phyloP scores from a whole-genome alignment of 1,284 basidiomycete species.

The Cutaneotrichosporon sp. region DNA sequence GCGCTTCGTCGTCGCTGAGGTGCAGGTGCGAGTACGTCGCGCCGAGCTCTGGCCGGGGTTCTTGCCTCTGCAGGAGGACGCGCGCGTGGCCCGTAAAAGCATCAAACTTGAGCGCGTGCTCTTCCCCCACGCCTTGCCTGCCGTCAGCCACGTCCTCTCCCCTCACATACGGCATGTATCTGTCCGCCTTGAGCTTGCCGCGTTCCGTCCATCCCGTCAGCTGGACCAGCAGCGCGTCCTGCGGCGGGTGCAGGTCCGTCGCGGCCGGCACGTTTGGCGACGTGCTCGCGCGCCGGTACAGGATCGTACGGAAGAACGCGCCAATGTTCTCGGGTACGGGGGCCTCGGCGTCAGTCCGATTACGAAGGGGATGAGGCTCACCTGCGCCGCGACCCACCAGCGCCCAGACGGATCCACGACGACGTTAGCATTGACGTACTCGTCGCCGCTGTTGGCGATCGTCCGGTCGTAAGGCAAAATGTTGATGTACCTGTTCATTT shows the following conservation, averaged over 20 bases:
- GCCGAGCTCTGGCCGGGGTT: slow-evolving; percentile 3
- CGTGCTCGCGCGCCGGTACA: slow-evolving; percentile 19
- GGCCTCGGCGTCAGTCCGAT: slow-evolving; percentile 22
- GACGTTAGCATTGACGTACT: slow-evolving; percentile 43
- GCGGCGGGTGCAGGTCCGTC: background rate
- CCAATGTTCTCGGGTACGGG: slow-evolving; percentile 31
- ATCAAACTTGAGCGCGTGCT: background rate
- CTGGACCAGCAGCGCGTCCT: slow-evolving; percentile 36
- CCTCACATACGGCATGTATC: slow-evolving; percentile 39
- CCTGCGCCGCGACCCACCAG: slow-evolving; percentile 44
- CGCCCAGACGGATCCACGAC: slow-evolving; percentile 23
- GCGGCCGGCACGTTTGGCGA: background rate
- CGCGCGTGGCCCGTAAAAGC: background rate
- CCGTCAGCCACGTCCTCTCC: background rate
- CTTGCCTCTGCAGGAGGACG: background rate
- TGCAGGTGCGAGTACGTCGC: slow-evolving; percentile 17
- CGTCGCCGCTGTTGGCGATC: slow-evolving; percentile 23
- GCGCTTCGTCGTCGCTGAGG: slow-evolving; percentile 1
- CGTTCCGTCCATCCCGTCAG: slow-evolving; percentile 40
- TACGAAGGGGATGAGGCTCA: slow-evolving; percentile 15
- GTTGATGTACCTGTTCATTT: slow-evolving; percentile 38
- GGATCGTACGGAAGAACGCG: slow-evolving; percentile 35
- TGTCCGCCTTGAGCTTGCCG: slow-evolving; percentile 37
- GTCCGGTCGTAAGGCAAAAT: slow-evolving; percentile 43
- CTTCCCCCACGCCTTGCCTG: background rate